phyloP scores from a whole-genome alignment of 306 rosid genomes.

The Rosa chinensis region DNA sequence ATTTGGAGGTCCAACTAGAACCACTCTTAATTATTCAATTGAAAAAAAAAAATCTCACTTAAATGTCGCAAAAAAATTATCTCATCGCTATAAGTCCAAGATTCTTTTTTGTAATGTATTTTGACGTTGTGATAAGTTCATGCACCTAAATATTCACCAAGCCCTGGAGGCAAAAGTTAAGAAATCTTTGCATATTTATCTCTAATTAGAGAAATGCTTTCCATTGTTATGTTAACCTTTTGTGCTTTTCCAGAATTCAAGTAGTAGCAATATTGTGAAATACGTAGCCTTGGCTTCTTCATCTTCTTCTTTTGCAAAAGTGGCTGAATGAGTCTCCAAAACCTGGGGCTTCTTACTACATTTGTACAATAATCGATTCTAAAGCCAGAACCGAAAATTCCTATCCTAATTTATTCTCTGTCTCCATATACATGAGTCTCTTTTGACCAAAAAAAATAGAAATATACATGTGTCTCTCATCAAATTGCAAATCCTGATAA shows the following conservation, averaged over 20 bases:
- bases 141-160: neutral
- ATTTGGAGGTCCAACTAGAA: too few relatives aligned
- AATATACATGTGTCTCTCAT: conserved; percentile 19
- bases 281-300: neutral
- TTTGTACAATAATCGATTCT: neutral
- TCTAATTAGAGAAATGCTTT: neutral
- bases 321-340: conserved; percentile 1
- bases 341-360: neutral
- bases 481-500: conserved; percentile 39
- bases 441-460: neutral
- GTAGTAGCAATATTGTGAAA: neutral
- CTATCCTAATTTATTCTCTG: conserved; percentile 1
- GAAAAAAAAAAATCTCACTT: too few relatives aligned
- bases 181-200: neutral
- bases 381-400: neutral
- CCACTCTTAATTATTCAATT: too few relatives aligned
- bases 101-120: neutral
- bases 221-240: neutral
- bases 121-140: neutral
- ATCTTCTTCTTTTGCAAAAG: neutral
- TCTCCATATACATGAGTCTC: conserved; percentile 21
- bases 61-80: too few relatives aligned
- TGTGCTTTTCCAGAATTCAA: neutral
- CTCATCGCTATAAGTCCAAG: too few relatives aligned
- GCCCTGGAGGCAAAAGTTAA: neutral